Base-by-base conservation (phyloP, 2,329 filamentous ascomycete genomes). In the Trichoderma afroharzianum region DNA sequence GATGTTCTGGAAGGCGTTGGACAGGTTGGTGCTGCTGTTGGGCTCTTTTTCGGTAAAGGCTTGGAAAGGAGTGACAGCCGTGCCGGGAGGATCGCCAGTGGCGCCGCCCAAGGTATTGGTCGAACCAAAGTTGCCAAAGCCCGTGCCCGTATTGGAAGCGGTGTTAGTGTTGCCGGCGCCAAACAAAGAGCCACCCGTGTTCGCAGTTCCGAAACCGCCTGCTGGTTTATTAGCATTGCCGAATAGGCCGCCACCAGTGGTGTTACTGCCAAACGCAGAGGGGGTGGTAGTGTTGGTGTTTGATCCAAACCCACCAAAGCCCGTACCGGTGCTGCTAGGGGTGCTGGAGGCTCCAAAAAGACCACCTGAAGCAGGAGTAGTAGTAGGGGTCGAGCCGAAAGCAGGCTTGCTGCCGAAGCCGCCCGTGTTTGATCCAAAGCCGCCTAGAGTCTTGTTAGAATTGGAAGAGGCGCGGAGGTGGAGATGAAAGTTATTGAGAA, bases 1-100 rank as follows among this genome's bases (percentile, higher is more conserved):
- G 71, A 97, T 89, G 76, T 90, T 95, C 81, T 96, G 93, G 80
- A 92, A 97, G 4, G 91, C 86, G 77, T 92, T 88, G 74, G 83
- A 72, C 47, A 70, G 71, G 75, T 76, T 87, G 78, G 70, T 82
- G 21, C 80, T 81, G 75, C 83, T 87, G 55, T 87, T 88, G 4
- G 84, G 81, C 77, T 97, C 93, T 80, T 95, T 96, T 82, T 97
- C 93, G 24, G 86, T 83, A 61, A 88, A 87, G 0, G 93, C 85
- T 73, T 88, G 83, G 82, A 95, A 97, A 6, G 90, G 87, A n/a
- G 88, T 86, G 4, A 87, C 84, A 15, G 86, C 91, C 11, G 93
- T 95, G 72, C 93, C 93, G 30, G 90, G 88, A 72, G 88, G 88
- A 72, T 91, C 88, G 62, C 86, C 87, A 24, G 84, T 81, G 57